Conservation (phyloP, 1,139 yeast species). For the Yamadazyma taylorii region DNA sequence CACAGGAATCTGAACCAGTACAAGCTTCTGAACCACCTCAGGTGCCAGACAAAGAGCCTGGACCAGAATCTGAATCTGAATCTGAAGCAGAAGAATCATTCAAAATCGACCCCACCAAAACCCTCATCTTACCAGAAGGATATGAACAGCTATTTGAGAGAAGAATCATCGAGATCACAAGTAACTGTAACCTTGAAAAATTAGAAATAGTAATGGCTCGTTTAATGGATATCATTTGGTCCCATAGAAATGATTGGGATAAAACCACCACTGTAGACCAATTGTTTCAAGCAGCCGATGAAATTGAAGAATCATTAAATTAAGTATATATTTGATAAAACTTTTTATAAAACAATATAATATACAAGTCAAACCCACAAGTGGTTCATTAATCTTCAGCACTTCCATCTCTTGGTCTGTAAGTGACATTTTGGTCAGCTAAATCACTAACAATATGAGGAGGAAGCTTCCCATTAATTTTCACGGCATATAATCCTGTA, state of each 20-base stretch:
- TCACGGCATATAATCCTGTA: conserved; percentile 91
- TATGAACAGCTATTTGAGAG: conserved; percentile 19
- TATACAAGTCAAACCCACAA: conserved; percentile 3
- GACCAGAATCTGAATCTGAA: conserved; percentile 22
- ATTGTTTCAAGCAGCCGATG: conserved; percentile 23
- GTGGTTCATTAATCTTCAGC: conserved; percentile 63
- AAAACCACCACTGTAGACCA: conserved; percentile 43
- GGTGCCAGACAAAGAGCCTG: conserved; percentile 17
- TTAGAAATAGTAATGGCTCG: conserved; percentile 74
- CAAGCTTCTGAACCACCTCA: conserved; percentile 3
- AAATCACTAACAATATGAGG: conserved; percentile 77
- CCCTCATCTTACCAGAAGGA: conserved; percentile 17
- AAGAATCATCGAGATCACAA: conserved; percentile 39
- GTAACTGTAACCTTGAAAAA: conserved; percentile 59
- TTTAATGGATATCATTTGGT: conserved; percentile 76
- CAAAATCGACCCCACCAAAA: conserved; percentile 17
- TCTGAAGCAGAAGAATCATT: conserved; percentile 27
- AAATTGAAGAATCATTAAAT: conserved; percentile 10
- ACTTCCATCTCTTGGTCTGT: conserved; percentile 96
- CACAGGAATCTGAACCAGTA: conserved; percentile 16
- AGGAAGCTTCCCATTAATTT: conserved; percentile 89
- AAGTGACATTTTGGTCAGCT: conserved; percentile 70
- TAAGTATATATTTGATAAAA: conserved; percentile 3
- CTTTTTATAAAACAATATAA: background rate
- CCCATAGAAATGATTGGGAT: conserved; percentile 64